Evolutionary conservation across 306 rosid species (phyloP), one percentile per base, ranked within the genome.

Genomic region (Crotalaria pallida): DNA sequence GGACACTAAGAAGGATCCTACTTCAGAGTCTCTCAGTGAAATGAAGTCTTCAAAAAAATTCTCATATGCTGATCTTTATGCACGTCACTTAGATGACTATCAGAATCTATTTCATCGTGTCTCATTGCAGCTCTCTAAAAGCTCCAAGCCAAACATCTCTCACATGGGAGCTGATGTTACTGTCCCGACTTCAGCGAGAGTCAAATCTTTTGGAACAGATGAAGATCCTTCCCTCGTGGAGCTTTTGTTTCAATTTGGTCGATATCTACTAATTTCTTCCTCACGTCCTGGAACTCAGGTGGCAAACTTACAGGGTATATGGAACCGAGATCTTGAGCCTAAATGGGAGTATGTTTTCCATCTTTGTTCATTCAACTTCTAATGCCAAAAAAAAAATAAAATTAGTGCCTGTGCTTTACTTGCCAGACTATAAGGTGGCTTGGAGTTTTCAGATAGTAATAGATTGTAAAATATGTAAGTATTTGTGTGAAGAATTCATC

Each of bases 221-320:
- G 96, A 93, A 88, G 98, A 93, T 66, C 98, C 97, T 79, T 88
- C 97, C 29, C 69, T 93, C 57, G 86, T 93, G 62, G 97, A 90
- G 84, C 96, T 90, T 53, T 76, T 93, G 77, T 93, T 93, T 80
- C 98, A 93, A 73, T 93, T 85, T 70, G 96, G 97, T 74, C 87
- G 98, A 10, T 93, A 93, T 88, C 86, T 90, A 34, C 89, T 93
- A 61, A 90, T 93, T 55, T 85, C 97, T 67, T 82, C 85, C 83
- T 88, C 98, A 9, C 88, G 96, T 43, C 92, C 96, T 43, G 94
- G 96, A 81, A 85, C 96, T 76, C 98, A 88, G 84, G 82, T 56
- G 31, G 84, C 97, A 62, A 93, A 93, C 67, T 86, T 93, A 76
- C 98, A 93, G 80, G 98, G 98, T 51, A 85, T 93, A 69, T 93